Conservation (phyloP, 805 yeast genomes). For the Ogataea pilisensis region DNA sequence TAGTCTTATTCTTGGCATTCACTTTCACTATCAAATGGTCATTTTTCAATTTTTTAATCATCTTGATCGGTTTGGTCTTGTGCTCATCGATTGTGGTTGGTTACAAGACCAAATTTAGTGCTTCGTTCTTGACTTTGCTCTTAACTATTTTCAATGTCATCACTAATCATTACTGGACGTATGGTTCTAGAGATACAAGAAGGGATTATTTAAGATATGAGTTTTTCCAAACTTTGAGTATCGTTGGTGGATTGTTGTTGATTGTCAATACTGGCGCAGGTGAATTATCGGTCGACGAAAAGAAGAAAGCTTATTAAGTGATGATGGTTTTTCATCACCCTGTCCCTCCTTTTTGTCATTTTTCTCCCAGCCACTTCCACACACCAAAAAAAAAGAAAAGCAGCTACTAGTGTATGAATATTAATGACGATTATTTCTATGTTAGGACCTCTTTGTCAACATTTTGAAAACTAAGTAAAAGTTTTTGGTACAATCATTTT, state of each 20-base stretch:
- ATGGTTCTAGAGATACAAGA: slow-evolving; percentile 63
- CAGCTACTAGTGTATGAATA: too few species aligned
- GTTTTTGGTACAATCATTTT: too few species aligned
- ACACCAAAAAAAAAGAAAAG: too few species aligned
- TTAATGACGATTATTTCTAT: too few species aligned
- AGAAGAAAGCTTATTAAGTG: slow-evolving; percentile 78
- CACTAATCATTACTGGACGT: slow-evolving; percentile 86
- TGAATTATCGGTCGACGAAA: slow-evolving; percentile 86
- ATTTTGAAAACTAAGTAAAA: too few species aligned
- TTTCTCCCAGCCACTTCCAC: too few species aligned
- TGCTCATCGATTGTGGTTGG: slow-evolving; percentile 85
- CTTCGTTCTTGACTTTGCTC: slow-evolving; percentile 63
- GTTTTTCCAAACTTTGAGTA: slow-evolving; percentile 89
- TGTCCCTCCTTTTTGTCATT: too few species aligned
- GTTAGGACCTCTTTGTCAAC: too few species aligned
- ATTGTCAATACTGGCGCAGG: slow-evolving; percentile 98
- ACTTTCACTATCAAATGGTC: slow-evolving; percentile 75
- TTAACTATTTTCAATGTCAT: slow-evolving; percentile 72
- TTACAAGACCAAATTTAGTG: slow-evolving; percentile 86
- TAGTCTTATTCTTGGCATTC: slow-evolving; percentile 81
- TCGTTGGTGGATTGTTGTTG: slow-evolving; percentile 88
- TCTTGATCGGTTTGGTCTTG: slow-evolving; percentile 63
- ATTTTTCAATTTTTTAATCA: slow-evolving; percentile 55
- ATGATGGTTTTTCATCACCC: too few species aligned
- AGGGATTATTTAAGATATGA: slow-evolving; percentile 90